Percentiles rank a stretch among this genome's conserved stretches.
phyloP scores from a whole-genome alignment of 1,284 basidiomycete genomes.

The Ustilago nuda region DNA sequence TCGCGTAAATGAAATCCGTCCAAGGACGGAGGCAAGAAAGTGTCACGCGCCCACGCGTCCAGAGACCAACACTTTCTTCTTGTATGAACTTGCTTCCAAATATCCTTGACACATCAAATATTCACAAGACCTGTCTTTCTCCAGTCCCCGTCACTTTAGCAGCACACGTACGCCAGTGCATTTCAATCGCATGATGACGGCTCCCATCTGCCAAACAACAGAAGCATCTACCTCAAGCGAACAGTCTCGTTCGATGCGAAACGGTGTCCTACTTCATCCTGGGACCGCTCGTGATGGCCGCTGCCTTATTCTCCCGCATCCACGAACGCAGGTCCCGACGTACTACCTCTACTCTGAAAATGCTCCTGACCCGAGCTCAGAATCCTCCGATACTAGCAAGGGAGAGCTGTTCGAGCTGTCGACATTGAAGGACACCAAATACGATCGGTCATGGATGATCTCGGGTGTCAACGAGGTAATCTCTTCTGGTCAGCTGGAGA shows the following conservation, averaged over 20 bases:
- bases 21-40: neutral
- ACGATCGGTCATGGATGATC: slow-evolving; percentile 44
- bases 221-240: slow-evolving; percentile 1
- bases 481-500: slow-evolving; percentile 32
- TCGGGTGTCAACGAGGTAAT: slow-evolving; percentile 27
- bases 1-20: slow-evolving; percentile 23
- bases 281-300: slow-evolving; percentile 12
- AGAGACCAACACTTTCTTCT: slow-evolving; percentile 38
- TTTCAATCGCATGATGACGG: slow-evolving; percentile 5
- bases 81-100: neutral
- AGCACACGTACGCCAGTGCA: too few species aligned
- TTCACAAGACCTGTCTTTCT: too few species aligned
- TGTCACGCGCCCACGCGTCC: slow-evolving; percentile 13
- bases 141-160: too few species aligned
- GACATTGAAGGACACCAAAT: slow-evolving; percentile 25
- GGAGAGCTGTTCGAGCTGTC: slow-evolving; percentile 28
- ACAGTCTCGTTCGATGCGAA: slow-evolving; percentile 16
- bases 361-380: neutral
- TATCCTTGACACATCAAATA: too few species aligned
- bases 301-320: slow-evolving; percentile 46
- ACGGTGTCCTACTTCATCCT: slow-evolving; percentile 34
- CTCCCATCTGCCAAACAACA: neutral
- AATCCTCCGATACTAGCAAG: neutral
- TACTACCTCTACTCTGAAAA: slow-evolving; percentile 29
- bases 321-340: slow-evolving; percentile 27